A percentile compares a stretch with the other conserved stretches of the same genome.
These are phyloP conservation scores for Pholiota microspora DNA, from an alignment of 768 basidiomycete genomes.

Conservation along the genomic window DNA sequence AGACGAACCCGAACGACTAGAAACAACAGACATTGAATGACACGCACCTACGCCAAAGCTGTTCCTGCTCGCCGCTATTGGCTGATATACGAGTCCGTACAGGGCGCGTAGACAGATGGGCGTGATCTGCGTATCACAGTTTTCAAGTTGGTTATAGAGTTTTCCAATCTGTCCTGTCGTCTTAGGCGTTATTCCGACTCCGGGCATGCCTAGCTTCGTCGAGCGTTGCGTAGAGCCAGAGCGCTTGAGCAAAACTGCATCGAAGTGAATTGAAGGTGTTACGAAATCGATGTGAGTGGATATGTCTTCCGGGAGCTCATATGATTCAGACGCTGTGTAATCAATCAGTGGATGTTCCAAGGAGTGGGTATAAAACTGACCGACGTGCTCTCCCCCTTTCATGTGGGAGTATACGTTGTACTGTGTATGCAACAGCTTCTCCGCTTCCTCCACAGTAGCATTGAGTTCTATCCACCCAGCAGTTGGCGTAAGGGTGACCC, in stretches of 20 bases:
- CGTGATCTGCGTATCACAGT: conserved; percentile 31
- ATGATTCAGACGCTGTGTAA: conserved; percentile 29
- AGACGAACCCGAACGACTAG: too few relatives aligned
- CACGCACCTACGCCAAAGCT: conserved; percentile 35
- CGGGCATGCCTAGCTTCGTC: conserved; percentile 22
- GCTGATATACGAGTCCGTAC: conserved; percentile 32
- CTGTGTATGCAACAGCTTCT: conserved; percentile 38
- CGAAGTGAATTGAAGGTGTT: conserved; percentile 36
- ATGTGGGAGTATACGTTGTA: conserved; percentile 42
- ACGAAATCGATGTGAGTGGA: conserved; percentile 37
- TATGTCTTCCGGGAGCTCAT: conserved; percentile 34
- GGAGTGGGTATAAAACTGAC: conserved; percentile 22
- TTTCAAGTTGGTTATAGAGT: conserved; percentile 20
- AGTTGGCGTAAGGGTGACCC: conserved; percentile 28
- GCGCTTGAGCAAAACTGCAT: conserved; percentile 28
- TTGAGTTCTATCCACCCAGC: conserved; percentile 38
- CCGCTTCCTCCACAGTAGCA: conserved; percentile 38
- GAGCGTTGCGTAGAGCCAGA: conserved; percentile 8
- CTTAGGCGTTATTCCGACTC: conserved; percentile 23
- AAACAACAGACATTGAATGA: too few relatives aligned
- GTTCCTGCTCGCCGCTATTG: conserved; percentile 30
- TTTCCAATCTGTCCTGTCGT: conserved; percentile 19
- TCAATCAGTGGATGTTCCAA: neutral
- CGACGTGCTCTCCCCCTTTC: conserved; percentile 33
- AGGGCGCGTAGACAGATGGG: conserved; percentile 38